Conservation (phyloP, 2,329 filamentous ascomycete genomes). For the Penicillium sp. region DNA sequence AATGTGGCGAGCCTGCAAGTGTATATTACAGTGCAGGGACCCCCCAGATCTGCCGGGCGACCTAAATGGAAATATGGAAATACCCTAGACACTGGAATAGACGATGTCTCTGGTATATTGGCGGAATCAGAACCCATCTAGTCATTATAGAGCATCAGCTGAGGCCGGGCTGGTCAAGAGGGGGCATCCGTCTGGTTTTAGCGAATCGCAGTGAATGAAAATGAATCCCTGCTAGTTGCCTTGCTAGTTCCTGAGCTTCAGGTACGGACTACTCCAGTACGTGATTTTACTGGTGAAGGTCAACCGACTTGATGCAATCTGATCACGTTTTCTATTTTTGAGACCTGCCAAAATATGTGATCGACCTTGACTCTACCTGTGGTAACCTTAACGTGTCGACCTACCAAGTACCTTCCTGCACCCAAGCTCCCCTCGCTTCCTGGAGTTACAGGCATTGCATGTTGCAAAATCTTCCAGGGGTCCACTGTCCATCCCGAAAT, state of each 20-base stretch:
- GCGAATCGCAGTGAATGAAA: not conserved
- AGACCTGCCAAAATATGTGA: not conserved
- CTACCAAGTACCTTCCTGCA: not conserved
- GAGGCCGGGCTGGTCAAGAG: constrained; percentile 11
- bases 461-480: not conserved
- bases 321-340: constrained; percentile 2
- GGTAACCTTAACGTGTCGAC: constrained; percentile 5
- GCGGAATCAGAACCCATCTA: not conserved
- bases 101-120: no score
- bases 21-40: constrained; percentile 13
- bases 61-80: constrained; percentile 20
- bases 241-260: constrained; percentile 7
- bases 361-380: not conserved
- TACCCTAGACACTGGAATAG: not conserved
- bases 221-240: constrained; percentile 18
- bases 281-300: constrained; percentile 3
- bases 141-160: constrained; percentile 18
- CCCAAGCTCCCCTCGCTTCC: not conserved
- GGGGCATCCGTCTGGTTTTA: constrained; percentile 14
- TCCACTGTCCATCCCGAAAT: not conserved
- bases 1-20: constrained; percentile 19
- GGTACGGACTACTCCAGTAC: constrained; percentile 4
- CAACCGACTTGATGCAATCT: constrained; percentile 15
- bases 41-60: constrained; percentile 19
- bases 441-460: not conserved